Conservation (phyloP, 257 asterid species). For the Anisodus tanguticus region DNA sequence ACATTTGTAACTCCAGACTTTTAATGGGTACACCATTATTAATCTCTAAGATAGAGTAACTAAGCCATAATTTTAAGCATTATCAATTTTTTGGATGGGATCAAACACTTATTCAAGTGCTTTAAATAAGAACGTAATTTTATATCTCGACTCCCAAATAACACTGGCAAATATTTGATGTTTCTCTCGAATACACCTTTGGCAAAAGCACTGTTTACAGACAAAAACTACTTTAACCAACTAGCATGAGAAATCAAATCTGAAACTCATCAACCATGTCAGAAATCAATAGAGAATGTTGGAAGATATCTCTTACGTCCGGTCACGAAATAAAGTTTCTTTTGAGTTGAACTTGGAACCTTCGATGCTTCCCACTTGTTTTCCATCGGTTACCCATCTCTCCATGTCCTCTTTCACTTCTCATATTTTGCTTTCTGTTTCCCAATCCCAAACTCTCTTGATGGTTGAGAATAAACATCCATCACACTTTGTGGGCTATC, state of each 20-base stretch:
- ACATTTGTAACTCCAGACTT: not conserved
- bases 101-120: not conserved
- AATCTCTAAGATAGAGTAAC: no score
- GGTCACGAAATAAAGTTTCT: conserved; percentile 1
- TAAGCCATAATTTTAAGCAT: not conserved
- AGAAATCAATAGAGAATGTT: not conserved
- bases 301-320: not conserved
- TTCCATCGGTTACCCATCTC: conserved; percentile 36
- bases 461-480: conserved; percentile 3
- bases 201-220: not conserved
- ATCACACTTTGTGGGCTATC: conserved; percentile 18
- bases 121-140: not conserved
- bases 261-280: not conserved
- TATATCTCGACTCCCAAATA: not conserved
- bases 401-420: conserved; percentile 50
- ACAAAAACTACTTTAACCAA: not conserved
- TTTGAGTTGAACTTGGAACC: not conserved
- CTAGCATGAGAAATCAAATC: conserved; percentile 7
- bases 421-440: conserved; percentile 48
- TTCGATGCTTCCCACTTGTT: not conserved
- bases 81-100: not conserved
- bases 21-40: not conserved
- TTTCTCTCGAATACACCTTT: not conserved
- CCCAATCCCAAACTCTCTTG: conserved; percentile 47
- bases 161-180: not conserved